Conservation (phyloP, 192 early-diverging fungal species). For the Rhizophagus prolifer region DNA sequence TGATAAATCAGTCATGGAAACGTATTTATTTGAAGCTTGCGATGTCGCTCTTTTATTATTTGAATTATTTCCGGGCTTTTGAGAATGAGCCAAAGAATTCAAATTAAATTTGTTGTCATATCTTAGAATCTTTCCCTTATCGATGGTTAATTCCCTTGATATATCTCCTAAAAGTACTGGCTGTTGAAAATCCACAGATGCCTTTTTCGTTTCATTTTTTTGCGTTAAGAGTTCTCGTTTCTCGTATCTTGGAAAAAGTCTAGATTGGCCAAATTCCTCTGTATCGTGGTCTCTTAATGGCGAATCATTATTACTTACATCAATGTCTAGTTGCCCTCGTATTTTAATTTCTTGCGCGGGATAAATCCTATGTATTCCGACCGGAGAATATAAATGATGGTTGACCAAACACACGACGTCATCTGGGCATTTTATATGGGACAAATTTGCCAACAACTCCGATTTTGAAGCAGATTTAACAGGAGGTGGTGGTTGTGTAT, state of each 20-base stretch:
- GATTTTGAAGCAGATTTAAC: neutral
- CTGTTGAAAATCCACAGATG: neutral
- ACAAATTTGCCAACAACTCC: neutral
- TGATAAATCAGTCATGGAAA: too few species aligned
- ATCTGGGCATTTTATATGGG: neutral
- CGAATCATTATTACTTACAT: neutral
- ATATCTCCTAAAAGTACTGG: neutral
- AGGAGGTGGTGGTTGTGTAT: neutral
- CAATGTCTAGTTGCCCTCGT: neutral
- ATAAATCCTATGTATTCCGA: neutral
- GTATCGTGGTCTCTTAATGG: neutral
- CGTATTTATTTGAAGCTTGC: too few species aligned
- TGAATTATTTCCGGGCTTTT: too few species aligned
- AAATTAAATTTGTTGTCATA: too few species aligned
- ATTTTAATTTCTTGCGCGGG: neutral
- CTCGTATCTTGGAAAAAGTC: neutral
- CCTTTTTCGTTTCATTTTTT: neutral
- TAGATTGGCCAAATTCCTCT: neutral
- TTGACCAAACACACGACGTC: neutral
- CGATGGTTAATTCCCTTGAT: neutral
- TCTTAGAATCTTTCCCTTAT: too few species aligned
- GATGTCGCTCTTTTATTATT: too few species aligned
- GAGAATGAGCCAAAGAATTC: too few species aligned
- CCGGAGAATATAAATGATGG: neutral
- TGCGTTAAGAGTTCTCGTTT: neutral